Conservation (phyloP, 208 protist species). For the Tritrichomonas foetus region DNA sequence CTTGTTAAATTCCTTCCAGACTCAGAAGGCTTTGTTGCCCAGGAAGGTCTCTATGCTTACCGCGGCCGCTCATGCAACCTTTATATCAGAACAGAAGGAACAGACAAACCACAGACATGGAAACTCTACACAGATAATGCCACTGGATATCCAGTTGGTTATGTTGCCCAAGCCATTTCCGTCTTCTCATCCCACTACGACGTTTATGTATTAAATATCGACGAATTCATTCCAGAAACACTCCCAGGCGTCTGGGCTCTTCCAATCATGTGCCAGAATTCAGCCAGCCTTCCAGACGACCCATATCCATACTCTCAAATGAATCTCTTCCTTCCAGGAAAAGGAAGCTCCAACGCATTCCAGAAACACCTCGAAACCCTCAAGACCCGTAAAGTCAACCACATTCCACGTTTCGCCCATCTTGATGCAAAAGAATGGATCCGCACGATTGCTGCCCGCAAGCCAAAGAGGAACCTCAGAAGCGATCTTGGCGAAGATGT, state of each 20-base stretch:
- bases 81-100: background rate
- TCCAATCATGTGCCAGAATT: background rate
- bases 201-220: conserved; percentile 1
- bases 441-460: background rate
- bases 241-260: background rate
- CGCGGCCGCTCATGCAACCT: background rate
- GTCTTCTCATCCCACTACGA: background rate
- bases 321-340: background rate
- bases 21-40: background rate
- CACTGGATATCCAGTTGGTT: conserved; percentile 28
- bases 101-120: background rate
- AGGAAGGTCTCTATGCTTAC: background rate
- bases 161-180: background rate
- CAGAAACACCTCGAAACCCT: background rate
- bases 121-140: background rate
- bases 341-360: too few relatives aligned
- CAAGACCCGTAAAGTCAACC: background rate
- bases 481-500: background rate
- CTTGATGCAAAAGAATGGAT: background rate
- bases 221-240: conserved; percentile 3
- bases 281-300: background rate
- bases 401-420: background rate
- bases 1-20: conserved; percentile 27
- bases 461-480: background rate
- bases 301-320: background rate